These are phyloP conservation scores for Tricholoma saponaceum DNA, from an alignment of 768 basidiomycete species.

Conservation along the genomic window DNA sequence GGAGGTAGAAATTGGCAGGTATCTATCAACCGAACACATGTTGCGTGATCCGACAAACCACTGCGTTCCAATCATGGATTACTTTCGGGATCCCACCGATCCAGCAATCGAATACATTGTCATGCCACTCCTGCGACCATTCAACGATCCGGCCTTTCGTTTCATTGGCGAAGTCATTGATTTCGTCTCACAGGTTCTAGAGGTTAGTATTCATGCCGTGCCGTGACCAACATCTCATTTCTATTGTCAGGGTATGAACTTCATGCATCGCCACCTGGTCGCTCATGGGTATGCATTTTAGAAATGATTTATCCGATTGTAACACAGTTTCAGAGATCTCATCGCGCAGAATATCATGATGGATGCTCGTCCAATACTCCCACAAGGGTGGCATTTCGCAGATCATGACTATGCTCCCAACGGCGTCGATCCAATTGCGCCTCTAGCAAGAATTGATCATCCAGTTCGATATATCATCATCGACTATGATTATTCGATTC, in stretches of 20 bases:
- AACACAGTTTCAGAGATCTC: conserved; percentile 18
- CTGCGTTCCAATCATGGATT: conserved; percentile 17
- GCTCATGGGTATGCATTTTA: conserved; percentile 24
- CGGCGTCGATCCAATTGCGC: conserved; percentile 21
- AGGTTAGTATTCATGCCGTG: neutral
- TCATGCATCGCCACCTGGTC: conserved; percentile 27
- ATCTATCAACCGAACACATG: neutral
- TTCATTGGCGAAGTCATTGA: conserved; percentile 25
- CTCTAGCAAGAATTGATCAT: conserved; percentile 26
- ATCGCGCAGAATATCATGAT: conserved; percentile 37
- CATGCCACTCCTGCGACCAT: conserved; percentile 35
- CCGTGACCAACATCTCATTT: neutral
- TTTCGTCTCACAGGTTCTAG: conserved; percentile 25
- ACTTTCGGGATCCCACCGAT: conserved; percentile 11
- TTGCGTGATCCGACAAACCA: conserved; percentile 8
- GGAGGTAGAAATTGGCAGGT: conserved; percentile 3
- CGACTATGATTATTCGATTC: conserved; percentile 28
- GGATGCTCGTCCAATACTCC: conserved; percentile 28
- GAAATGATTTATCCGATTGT: neutral
- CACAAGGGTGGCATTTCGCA: conserved; percentile 31
- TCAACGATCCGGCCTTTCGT: conserved; percentile 29
- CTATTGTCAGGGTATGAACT: conserved; percentile 21
- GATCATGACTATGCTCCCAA: conserved; percentile 25
- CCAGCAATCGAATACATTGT: conserved; percentile 17
- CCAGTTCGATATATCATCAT: conserved; percentile 36